A percentile compares a stretch with the other conserved stretches of the same genome.
Evolutionary conservation across 768 basidiomycete genomes (phyloP).

Genomic region (Tephrocybe sp.): DNA sequence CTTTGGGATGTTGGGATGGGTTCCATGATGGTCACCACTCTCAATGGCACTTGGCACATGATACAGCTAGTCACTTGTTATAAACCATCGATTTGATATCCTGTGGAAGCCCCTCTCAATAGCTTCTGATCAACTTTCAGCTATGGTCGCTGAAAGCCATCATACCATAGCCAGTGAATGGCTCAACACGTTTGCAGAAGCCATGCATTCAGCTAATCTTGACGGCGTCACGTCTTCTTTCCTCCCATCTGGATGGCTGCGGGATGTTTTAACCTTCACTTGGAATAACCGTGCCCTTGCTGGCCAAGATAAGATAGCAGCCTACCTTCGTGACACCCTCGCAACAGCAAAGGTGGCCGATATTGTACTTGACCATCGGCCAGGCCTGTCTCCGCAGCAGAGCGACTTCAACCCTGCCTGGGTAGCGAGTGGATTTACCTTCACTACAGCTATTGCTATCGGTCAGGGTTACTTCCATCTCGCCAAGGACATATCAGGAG

Average conservation of each 20-base stretch:
- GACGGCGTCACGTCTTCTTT: slow-evolving; percentile 24
- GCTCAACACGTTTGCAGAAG: slow-evolving; percentile 24
- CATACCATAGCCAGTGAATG: slow-evolving; percentile 17
- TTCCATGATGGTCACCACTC: too few species aligned
- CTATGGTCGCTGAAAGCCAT: background rate
- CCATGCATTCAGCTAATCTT: slow-evolving; percentile 19
- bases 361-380: slow-evolving; percentile 24
- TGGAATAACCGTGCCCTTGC: slow-evolving; percentile 40
- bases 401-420: slow-evolving; percentile 18
- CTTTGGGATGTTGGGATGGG: too few species aligned
- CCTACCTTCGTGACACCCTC: slow-evolving; percentile 27
- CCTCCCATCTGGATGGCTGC: slow-evolving; percentile 35
- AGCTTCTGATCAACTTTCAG: background rate
- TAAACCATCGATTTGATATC: too few species aligned
- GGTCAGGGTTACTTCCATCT: slow-evolving; percentile 36
- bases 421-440: slow-evolving; percentile 36
- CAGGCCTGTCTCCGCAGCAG: slow-evolving; percentile 19
- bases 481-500: slow-evolving; percentile 15
- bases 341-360: slow-evolving; percentile 21
- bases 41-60: too few species aligned
- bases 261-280: slow-evolving; percentile 41
- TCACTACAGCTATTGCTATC: slow-evolving; percentile 27
- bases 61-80: too few species aligned
- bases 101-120: too few species aligned
- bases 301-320: slow-evolving; percentile 30